A percentile compares a stretch with the other conserved stretches of the same genome.
Conservation (phyloP, 257 asterid genomes). For the Jaltomata sinuosa region DNA sequence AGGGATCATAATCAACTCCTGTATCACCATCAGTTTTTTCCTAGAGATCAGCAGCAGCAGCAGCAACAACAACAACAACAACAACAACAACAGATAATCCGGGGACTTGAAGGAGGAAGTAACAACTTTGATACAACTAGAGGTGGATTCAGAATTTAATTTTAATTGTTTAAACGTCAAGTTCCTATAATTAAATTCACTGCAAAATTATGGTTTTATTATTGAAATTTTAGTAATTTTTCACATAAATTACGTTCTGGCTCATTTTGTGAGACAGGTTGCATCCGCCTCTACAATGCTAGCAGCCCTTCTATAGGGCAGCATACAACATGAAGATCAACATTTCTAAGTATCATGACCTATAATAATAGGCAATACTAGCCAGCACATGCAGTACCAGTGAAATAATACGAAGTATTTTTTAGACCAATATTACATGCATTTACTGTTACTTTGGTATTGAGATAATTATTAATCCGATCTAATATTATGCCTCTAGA, state of each 20-base stretch:
- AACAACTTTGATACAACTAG: background rate
- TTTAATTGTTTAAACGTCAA: background rate
- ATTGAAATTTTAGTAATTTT: background rate
- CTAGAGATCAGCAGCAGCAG: background rate
- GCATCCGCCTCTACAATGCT: background rate
- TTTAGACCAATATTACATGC: background rate
- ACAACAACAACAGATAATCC: background rate
- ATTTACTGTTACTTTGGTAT: background rate
- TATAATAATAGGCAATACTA: background rate
- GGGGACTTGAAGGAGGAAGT: slow-evolving; percentile 12
- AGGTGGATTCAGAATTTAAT: background rate
- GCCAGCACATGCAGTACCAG: background rate
- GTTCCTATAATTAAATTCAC: background rate
- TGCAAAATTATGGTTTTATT: background rate
- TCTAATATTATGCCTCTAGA: background rate
- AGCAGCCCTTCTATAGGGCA: background rate
- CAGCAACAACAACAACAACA: background rate
- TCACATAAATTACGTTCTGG: background rate
- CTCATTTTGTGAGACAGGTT: no score
- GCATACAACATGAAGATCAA: background rate
- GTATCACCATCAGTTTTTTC: slow-evolving; percentile 53
- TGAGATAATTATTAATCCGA: background rate
- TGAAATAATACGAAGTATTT: background rate
- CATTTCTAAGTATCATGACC: background rate
- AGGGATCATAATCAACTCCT: slow-evolving; percentile 38